Percentiles rank a stretch among this genome's conserved stretches.
phyloP scores from a whole-genome alignment of 345 rosid species.

The Capsella bursapastoris region DNA sequence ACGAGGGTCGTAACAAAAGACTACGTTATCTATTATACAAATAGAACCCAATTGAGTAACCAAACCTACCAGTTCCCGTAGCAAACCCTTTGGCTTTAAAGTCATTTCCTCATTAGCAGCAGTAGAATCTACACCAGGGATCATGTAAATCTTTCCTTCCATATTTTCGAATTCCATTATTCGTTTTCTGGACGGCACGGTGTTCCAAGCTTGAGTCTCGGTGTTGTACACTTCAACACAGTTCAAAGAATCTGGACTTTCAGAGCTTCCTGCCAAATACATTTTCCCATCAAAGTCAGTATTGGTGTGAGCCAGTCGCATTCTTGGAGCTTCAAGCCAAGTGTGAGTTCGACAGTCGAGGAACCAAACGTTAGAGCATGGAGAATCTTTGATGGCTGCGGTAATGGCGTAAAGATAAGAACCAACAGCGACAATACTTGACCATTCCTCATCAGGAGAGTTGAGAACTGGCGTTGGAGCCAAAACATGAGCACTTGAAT shows the following conservation, averaged over 20 bases:
- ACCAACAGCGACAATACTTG: background rate
- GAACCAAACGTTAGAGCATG: background rate
- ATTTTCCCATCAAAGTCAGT: background rate
- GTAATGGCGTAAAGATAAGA: background rate
- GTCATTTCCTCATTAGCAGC: background rate
- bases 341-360: background rate
- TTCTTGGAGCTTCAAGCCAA: background rate
- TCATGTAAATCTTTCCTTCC: background rate
- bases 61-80: background rate
- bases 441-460: background rate
- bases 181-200: background rate
- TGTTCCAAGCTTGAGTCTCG: background rate
- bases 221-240: constrained; percentile 1
- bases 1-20: background rate
- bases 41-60: background rate
- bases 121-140: background rate
- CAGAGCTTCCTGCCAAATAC: background rate
- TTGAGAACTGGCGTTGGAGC: background rate
- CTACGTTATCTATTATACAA: background rate
- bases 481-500: background rate
- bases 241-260: background rate
- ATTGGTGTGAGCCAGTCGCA: background rate
- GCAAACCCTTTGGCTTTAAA: background rate
- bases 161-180: background rate
- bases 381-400: background rate